Evolutionary conservation across 345 rosid species (phyloP), one percentile per base, ranked within the genome.

Genomic region (Excoecaria cochinchinensis): DNA sequence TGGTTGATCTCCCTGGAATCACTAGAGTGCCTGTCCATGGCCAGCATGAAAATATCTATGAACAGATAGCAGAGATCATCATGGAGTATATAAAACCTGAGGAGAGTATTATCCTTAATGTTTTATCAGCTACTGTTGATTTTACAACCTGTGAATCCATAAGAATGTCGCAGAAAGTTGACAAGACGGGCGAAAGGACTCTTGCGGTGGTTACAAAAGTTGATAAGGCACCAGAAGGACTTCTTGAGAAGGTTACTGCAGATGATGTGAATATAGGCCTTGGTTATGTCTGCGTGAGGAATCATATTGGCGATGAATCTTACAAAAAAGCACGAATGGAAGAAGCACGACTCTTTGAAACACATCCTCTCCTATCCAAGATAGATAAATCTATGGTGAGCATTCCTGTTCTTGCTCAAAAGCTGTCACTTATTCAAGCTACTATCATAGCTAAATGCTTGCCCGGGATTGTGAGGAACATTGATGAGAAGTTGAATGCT

Each of bases 1-100:
- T 87, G 88, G 85, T 89, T 8, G 90, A 87, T 82, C 86, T 89
- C 14, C 92, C 92, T 0, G 89, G 89, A 4, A 89, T 89, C 66
- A 89, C 88, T 0, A 63, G 89, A 19, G 86, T 87, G 19, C 87
- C 88, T 0, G 86, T 85, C 47, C 83, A 79, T 1, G 90, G 88
- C 1, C 92, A 89, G 76, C 86, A 89, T 4, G 84, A 82, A 1
- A 50, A 84, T 11, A 85, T 84, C 1, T 85, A 85, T 16, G 89
- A 86, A 59, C 87, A 86, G 77, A 82, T 86, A 0, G 42, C 82
- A 0, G 77, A 10, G 3, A 84, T 83, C 46, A 82, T 87, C 0
- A 78, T 81, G 86, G 87, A 82, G 40, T 84, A 81, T 38, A 87
- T 84, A 0, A 60, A 15, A 56, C 88, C 87, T 0, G 82, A 81